phyloP scores from a whole-genome alignment of 1,284 basidiomycete species.

The Leccinum laetum region DNA sequence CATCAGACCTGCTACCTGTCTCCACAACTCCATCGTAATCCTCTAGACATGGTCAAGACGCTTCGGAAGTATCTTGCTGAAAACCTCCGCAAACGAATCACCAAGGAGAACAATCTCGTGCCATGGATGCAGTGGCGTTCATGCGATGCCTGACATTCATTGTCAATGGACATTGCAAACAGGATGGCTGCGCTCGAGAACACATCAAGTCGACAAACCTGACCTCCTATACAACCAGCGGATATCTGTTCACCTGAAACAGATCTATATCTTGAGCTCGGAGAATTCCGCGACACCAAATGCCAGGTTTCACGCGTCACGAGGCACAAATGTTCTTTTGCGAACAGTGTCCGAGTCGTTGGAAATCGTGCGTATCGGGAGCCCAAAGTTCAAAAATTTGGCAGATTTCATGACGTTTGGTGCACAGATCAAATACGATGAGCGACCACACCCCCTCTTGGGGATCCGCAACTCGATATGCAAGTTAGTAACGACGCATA shows the following conservation, averaged over 20 bases:
- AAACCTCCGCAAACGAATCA: slow-evolving; percentile 33
- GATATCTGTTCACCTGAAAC: slow-evolving; percentile 46
- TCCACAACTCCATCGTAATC: slow-evolving; percentile 9
- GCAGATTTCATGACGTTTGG: too few relatives aligned
- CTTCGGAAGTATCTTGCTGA: slow-evolving; percentile 27
- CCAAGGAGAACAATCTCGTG: slow-evolving; percentile 36
- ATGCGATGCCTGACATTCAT: slow-evolving; percentile 40
- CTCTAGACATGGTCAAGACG: slow-evolving; percentile 9
- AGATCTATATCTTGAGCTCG: slow-evolving; percentile 45
- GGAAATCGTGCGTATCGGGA: too few relatives aligned
- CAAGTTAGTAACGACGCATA: too few relatives aligned
- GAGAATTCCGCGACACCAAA: too few relatives aligned
- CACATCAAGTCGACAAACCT: slow-evolving; percentile 34
- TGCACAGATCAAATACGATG: too few relatives aligned
- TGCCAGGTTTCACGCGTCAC: too few relatives aligned
- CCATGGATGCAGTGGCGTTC: slow-evolving; percentile 30
- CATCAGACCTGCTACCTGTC: slow-evolving; percentile 29
- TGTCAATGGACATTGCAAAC: slow-evolving; percentile 23
- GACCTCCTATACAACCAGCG: slow-evolving; percentile 37
- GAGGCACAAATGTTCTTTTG: too few relatives aligned
- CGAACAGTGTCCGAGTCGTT: too few relatives aligned
- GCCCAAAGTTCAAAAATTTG: too few relatives aligned
- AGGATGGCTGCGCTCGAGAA: slow-evolving; percentile 36
- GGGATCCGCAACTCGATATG: too few relatives aligned
- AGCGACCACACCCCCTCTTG: too few relatives aligned